A percentile compares a stretch with the other conserved stretches of the same genome.
phyloP scores from a whole-genome alignment of 768 basidiomycete genomes.

The Lentinula edodes region DNA sequence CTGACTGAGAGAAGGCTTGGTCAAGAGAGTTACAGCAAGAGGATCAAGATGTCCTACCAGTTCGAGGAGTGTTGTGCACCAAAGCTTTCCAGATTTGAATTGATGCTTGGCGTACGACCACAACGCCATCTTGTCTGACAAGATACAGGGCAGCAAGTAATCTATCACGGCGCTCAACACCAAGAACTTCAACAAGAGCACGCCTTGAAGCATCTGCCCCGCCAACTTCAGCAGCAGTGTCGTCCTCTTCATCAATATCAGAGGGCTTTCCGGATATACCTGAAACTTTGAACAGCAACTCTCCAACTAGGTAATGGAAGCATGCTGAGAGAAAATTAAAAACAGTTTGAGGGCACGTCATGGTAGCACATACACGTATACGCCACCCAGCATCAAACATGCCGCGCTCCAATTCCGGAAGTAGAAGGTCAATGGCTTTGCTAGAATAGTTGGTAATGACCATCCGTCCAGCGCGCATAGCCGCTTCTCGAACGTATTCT shows the following conservation, averaged over 20 bases:
- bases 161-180: constrained; percentile 82
- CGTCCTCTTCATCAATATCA: constrained; percentile 64
- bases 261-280: constrained; percentile 90
- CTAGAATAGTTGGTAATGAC: constrained; percentile 91
- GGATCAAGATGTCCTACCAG: constrained; percentile 43
- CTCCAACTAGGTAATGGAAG: constrained; percentile 94
- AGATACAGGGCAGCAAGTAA: constrained; percentile 89
- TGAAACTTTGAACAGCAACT: constrained; percentile 92
- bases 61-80: constrained; percentile 89
- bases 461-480: constrained; percentile 99
- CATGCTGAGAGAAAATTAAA: constrained; percentile 52
- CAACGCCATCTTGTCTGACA: constrained; percentile 89
- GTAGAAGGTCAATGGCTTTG: constrained; percentile 86
- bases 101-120: constrained; percentile 82
- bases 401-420: constrained; percentile 90
- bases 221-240: constrained; percentile 54
- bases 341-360: not conserved
- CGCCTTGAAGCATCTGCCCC: constrained; percentile 77
- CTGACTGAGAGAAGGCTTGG: constrained; percentile 47
- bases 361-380: constrained; percentile 63
- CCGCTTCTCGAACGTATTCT: constrained; percentile 94
- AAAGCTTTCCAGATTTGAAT: constrained; percentile 98
- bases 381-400: constrained; percentile 97
- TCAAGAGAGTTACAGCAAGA: not conserved
- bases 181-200: constrained; percentile 84